Conservation (phyloP, 2,329 filamentous ascomycete genomes). For the Pyricularia sp. region DNA sequence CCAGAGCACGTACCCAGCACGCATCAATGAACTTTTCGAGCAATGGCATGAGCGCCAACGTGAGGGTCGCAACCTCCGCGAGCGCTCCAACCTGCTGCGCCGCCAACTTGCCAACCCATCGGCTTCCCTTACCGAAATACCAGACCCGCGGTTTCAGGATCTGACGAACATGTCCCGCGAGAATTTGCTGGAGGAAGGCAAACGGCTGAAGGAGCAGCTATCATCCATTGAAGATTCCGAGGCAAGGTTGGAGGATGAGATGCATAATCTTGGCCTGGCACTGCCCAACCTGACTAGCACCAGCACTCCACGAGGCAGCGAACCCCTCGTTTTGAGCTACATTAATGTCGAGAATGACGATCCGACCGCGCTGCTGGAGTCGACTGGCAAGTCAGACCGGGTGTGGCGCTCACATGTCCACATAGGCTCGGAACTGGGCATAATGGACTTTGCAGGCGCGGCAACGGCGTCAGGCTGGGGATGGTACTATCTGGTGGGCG, state of each 20-base stretch:
- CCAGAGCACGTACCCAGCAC: conserved; percentile 43
- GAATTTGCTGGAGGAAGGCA: conserved; percentile 53
- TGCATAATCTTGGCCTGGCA: conserved; percentile 64
- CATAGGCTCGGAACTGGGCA: conserved; percentile 74
- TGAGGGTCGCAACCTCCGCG: conserved; percentile 50
- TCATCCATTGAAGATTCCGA: conserved; percentile 52
- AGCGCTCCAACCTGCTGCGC: conserved; percentile 57
- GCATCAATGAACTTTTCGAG: conserved; percentile 46
- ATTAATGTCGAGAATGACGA: conserved; percentile 75
- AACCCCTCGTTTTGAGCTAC: conserved; percentile 59
- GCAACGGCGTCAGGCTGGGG: conserved; percentile 87
- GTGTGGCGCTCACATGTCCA: conserved; percentile 70
- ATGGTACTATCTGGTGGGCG: conserved; percentile 93
- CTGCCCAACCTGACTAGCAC: conserved; percentile 80
- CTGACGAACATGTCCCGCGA: conserved; percentile 17
- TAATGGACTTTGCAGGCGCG: conserved; percentile 83
- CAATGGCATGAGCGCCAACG: conserved; percentile 52
- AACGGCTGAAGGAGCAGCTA: conserved; percentile 53
- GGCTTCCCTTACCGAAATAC: conserved; percentile 27
- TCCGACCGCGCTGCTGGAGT: conserved; percentile 24
- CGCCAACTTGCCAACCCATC: conserved; percentile 45
- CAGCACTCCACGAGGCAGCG: conserved; percentile 61
- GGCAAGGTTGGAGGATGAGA: conserved; percentile 49
- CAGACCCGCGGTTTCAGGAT: conserved; percentile 17
- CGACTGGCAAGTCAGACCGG: conserved; percentile 25